Percentiles rank a stretch among this genome's conserved stretches.
phyloP scores from a whole-genome alignment of 148 eudicot genomes.

The Agrostemma githago region DNA sequence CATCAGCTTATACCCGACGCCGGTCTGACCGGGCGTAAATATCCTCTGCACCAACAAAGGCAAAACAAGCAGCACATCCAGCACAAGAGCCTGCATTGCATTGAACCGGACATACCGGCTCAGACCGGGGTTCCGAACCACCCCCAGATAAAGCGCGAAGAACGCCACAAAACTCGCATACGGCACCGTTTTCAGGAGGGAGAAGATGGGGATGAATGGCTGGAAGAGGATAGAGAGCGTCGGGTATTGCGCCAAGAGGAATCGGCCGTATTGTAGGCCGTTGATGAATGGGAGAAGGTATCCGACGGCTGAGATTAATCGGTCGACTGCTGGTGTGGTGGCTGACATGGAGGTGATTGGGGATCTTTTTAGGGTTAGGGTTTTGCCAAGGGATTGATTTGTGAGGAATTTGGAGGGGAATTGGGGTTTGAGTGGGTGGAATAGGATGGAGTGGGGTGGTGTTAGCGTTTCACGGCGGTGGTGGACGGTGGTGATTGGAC shows the following conservation, averaged over 20 bases:
- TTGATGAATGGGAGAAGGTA: constrained; percentile 83
- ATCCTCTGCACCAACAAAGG: constrained; percentile 58
- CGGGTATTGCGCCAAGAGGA: constrained; percentile 64
- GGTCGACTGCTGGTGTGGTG: constrained; percentile 68
- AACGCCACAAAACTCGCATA: constrained; percentile 70
- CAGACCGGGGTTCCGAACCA: constrained; percentile 56
- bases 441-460: constrained; percentile 14
- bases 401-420: constrained; percentile 9
- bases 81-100: constrained; percentile 79
- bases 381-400: neutral
- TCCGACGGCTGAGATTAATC: constrained; percentile 61
- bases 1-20: constrained; percentile 57
- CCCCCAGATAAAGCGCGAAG: constrained; percentile 60
- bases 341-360: constrained; percentile 23
- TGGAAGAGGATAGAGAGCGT: constrained; percentile 37
- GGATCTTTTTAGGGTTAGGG: constrained; percentile 5
- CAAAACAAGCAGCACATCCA: constrained; percentile 64
- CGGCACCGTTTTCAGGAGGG: constrained; percentile 57
- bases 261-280: constrained; percentile 79
- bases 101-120: constrained; percentile 65
- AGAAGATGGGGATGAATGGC: constrained; percentile 62
- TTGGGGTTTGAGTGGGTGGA: constrained; percentile 34
- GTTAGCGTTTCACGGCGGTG: constrained; percentile 14
- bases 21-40: constrained; percentile 50
- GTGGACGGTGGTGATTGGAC: constrained; percentile 27